Percentiles rank a stretch among this genome's conserved stretches.
phyloP scores from a whole-genome alignment of 1,284 basidiomycete species.

The Naganishia sp. region DNA sequence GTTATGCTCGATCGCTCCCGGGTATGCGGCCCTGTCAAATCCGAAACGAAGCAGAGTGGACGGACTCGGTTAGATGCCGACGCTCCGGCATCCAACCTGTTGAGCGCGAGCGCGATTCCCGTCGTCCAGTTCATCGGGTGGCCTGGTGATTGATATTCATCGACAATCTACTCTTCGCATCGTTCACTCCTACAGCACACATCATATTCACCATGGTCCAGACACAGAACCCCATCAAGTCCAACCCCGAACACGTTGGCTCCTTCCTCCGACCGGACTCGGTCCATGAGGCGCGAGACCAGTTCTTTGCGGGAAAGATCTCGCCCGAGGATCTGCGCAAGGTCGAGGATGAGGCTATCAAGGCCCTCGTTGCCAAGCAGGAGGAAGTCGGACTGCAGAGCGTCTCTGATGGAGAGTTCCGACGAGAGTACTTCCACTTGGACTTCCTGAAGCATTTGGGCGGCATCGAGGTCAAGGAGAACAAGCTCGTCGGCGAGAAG shows the following conservation, averaged over 20 bases:
- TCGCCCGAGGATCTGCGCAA: constrained; percentile 56
- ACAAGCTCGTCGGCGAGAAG: constrained; percentile 40
- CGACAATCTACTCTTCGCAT: neutral
- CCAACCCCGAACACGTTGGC: constrained; percentile 51
- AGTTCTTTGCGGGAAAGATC: constrained; percentile 56
- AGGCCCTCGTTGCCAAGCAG: constrained; percentile 60
- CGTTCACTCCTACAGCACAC: neutral
- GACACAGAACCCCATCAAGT: constrained; percentile 20
- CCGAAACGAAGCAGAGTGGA: neutral
- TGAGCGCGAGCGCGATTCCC: neutral
- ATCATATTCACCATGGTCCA: constrained; percentile 20
- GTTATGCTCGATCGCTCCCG: neutral
- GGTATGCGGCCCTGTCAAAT: neutral
- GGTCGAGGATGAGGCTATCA: constrained; percentile 62
- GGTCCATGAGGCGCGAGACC: constrained; percentile 58
- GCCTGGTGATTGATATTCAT: neutral
- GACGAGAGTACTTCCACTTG: constrained; percentile 39
- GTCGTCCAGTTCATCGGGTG: neutral
- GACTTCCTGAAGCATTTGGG: constrained; percentile 42
- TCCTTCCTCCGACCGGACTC: constrained; percentile 62
- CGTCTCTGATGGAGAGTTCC: constrained; percentile 66
- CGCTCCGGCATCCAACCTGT: neutral
- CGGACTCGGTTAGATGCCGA: neutral
- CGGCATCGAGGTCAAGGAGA: constrained; percentile 41
- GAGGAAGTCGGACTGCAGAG: constrained; percentile 59